These are phyloP conservation scores for Rhynchosporium secalis DNA, from an alignment of 2,329 filamentous ascomycete species.

Conservation along the genomic window DNA sequence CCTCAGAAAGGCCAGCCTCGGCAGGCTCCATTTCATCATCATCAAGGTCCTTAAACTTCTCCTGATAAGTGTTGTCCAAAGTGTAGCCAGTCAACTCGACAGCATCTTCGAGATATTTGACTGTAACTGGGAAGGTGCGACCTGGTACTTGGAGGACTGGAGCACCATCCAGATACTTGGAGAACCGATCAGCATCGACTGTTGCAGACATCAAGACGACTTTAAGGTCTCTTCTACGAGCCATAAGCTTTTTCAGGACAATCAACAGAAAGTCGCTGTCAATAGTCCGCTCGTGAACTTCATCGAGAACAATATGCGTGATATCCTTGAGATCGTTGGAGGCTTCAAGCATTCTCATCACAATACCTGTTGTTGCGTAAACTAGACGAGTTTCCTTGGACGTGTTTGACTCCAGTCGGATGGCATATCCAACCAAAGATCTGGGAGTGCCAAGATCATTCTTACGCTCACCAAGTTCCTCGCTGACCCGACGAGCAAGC, in stretches of 20 bases:
- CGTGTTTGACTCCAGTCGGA: constrained; percentile 86
- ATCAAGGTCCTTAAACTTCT: constrained; percentile 60
- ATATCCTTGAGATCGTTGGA: constrained; percentile 84
- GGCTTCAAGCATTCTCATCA: constrained; percentile 96
- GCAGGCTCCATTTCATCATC: constrained; percentile 56
- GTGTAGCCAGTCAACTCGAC: constrained; percentile 82
- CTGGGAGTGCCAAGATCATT: constrained; percentile 78
- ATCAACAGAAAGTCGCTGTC: constrained; percentile 96
- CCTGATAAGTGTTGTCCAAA: constrained; percentile 47
- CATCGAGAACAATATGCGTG: constrained; percentile 93
- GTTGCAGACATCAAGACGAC: constrained; percentile 97
- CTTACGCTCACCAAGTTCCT: constrained; percentile 85
- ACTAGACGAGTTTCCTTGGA: constrained; percentile 79
- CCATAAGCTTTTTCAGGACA: constrained; percentile 80
- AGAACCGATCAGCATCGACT: constrained; percentile 89
- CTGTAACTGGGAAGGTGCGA: constrained; percentile 87
- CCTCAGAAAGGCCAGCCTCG: constrained; percentile 50
- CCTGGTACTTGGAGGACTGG: constrained; percentile 90
- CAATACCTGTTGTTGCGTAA: constrained; percentile 87
- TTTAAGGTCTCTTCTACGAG: constrained; percentile 76
- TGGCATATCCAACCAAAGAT: constrained; percentile 92
- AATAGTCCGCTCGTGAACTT: constrained; percentile 94
- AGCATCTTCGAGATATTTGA: constrained; percentile 88
- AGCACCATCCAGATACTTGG: constrained; percentile 79
- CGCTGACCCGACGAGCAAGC: constrained; percentile 86